phyloP scores from a whole-genome alignment of 1,284 basidiomycete genomes.

The Agaricales sp. region DNA sequence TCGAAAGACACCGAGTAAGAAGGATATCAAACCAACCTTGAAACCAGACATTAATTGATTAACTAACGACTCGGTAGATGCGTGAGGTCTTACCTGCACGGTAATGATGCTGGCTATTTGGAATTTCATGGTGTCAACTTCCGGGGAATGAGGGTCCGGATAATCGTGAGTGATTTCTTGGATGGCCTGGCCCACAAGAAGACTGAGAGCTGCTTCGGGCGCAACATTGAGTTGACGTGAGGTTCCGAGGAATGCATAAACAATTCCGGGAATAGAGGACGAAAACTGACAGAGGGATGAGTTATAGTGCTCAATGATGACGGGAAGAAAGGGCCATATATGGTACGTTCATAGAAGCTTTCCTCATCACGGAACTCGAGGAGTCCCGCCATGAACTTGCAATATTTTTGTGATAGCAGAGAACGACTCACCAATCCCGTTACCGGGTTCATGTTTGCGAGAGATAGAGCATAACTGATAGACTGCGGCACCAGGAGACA shows the following conservation, averaged over 20 bases:
- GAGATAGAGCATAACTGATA: conserved; percentile 83
- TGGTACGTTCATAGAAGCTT: no score
- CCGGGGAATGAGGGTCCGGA: conserved; percentile 39
- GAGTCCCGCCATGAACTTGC: no score
- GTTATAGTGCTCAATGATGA: no score
- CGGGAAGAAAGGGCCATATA: no score
- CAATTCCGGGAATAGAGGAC: conserved; percentile 69
- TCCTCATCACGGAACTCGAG: no score
- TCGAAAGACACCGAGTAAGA: conserved; percentile 78
- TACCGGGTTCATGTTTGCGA: conserved; percentile 75
- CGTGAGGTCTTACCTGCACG: conserved; percentile 23
- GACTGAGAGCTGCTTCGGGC: conserved; percentile 81
- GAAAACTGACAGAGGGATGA: conserved; percentile 46
- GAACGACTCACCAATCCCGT: conserved; percentile 78
- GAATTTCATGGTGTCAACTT: conserved; percentile 49
- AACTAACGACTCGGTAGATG: background rate
- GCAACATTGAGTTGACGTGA: conserved; percentile 79
- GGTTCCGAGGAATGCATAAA: conserved; percentile 82
- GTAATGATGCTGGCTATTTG: conserved; percentile 71
- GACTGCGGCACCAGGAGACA: conserved; percentile 89
- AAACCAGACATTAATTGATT: conserved; percentile 2
- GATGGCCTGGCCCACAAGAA: conserved; percentile 88
- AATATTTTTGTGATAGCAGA: no score
- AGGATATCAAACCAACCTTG: conserved; percentile 83
- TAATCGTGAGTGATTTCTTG: conserved; percentile 56